Evolutionary conservation across 345 rosid genomes (phyloP).

Genomic region (Corchorus olitorius): DNA sequence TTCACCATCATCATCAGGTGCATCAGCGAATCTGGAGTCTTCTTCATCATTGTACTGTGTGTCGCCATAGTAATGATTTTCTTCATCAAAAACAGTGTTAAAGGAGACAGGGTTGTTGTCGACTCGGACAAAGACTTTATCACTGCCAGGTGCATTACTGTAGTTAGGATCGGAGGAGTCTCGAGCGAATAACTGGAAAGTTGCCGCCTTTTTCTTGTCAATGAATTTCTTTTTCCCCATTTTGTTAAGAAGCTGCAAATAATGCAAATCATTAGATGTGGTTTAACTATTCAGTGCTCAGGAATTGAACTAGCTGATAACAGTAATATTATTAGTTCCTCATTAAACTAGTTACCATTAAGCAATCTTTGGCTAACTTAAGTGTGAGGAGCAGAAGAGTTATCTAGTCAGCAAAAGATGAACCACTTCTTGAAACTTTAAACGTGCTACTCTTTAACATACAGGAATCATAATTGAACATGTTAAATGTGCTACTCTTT

Average conservation of each 20-base stretch:
- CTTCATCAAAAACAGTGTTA: constrained; percentile 31
- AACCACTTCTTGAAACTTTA: too few relatives aligned
- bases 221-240: constrained; percentile 83
- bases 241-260: constrained; percentile 9
- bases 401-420: too few relatives aligned
- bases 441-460: too few relatives aligned
- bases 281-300: too few relatives aligned
- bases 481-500: too few relatives aligned
- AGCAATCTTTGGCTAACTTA: too few relatives aligned
- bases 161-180: constrained; percentile 77
- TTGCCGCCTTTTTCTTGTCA: constrained; percentile 84
- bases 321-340: too few relatives aligned
- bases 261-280: too few relatives aligned
- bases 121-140: constrained; percentile 77
- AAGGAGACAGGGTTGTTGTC: constrained; percentile 60
- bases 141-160: constrained; percentile 57
- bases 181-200: constrained; percentile 77
- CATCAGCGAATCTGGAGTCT: constrained; percentile 60
- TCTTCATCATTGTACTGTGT: constrained; percentile 33
- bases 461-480: too few relatives aligned
- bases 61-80: background rate
- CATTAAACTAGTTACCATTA: too few relatives aligned
- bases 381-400: too few relatives aligned
- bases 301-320: too few relatives aligned
- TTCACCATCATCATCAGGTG: constrained; percentile 43